These are phyloP conservation scores for Fusarium sp. DNA, from an alignment of 2,329 filamentous ascomycete genomes.

Conservation along the genomic window DNA sequence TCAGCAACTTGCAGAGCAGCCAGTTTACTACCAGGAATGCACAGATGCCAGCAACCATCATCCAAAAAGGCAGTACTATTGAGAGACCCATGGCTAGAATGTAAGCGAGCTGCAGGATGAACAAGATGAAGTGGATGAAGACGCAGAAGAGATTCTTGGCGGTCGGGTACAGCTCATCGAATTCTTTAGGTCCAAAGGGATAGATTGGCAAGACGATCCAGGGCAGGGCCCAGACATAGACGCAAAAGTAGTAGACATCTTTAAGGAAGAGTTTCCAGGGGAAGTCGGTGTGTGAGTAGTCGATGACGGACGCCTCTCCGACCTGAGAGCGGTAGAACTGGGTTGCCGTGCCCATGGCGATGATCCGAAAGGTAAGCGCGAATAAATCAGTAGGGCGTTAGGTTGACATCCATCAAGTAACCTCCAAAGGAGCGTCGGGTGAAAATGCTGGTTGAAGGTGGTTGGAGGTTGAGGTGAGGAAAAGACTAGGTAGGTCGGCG, in stretches of 20 bases:
- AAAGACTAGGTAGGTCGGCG: background rate
- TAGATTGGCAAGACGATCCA: constrained; percentile 73
- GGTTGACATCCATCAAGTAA: constrained; percentile 8
- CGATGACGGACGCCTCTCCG: constrained; percentile 70
- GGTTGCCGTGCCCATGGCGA: constrained; percentile 55
- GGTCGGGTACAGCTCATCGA: constrained; percentile 77
- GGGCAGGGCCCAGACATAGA: constrained; percentile 70
- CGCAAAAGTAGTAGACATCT: constrained; percentile 71
- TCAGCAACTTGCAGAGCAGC: constrained; percentile 65
- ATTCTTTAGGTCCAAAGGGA: constrained; percentile 65
- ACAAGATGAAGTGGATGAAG: constrained; percentile 70
- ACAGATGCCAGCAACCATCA: constrained; percentile 56
- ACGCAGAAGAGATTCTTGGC: constrained; percentile 71
- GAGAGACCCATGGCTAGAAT: constrained; percentile 70
- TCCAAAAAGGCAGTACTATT: constrained; percentile 65
- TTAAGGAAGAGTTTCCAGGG: constrained; percentile 66
- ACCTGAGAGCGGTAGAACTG: constrained; percentile 73
- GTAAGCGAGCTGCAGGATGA: constrained; percentile 73
- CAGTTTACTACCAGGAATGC: constrained; percentile 67
- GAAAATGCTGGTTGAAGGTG: background rate
- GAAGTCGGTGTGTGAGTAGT: constrained; percentile 73
- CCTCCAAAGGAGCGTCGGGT: background rate
- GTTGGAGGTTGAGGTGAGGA: background rate
- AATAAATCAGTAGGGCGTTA: background rate
- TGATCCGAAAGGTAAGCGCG: background rate